Evolutionary conservation across 805 yeast species (phyloP), one percentile per base, ranked within the genome.

Genomic region (Brettanomyces bruxellensis): DNA sequence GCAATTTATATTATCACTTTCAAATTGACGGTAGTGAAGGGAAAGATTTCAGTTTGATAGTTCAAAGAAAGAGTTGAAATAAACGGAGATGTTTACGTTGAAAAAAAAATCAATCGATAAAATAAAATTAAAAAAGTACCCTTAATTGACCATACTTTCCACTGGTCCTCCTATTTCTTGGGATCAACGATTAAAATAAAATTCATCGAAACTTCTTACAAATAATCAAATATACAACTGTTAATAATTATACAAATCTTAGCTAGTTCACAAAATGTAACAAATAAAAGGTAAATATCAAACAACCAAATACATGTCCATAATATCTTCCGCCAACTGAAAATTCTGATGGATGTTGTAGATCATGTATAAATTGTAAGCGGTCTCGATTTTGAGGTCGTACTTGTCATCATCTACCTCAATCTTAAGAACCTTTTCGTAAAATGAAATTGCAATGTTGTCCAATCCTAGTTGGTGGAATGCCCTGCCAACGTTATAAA

Each of bases 381-480:
- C 97, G 0, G 96, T 86, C 52, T 87, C 95, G 53, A 68, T 66
- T 61, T 74, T 79, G 49, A 90, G 58, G 59, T 83, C 86, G 44
- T 51, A 64, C 9, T 40, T 35, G 8, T 49, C 44, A 43, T 74
- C 78, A 43, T 76, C 81, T 12, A 59, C 61, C n/a, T 73, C 72
- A 42, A 61, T 65, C 32, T 51, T 60, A 40, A 89, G 62, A 2
- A 86, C 96, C 46, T 72, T 74, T 38, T 83, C 76, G 60, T 93
- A 93, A 56, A 81, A 87, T 22, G 67, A 70, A 5, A 83, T 71
- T 0, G 99, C 98, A 28, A 85, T 66, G 0, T 86, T 69, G 8
- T 79, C 74, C 30, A 93, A 69, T 0, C 96, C 96, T 5, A 91
- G 66, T 62, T 86, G 72, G 56, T 91, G 97, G 65, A 84, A 93